Evolutionary conservation across 1,284 basidiomycete genomes (phyloP), one percentile per base, ranked within the genome.

Genomic region (Vanrija sp.): DNA sequence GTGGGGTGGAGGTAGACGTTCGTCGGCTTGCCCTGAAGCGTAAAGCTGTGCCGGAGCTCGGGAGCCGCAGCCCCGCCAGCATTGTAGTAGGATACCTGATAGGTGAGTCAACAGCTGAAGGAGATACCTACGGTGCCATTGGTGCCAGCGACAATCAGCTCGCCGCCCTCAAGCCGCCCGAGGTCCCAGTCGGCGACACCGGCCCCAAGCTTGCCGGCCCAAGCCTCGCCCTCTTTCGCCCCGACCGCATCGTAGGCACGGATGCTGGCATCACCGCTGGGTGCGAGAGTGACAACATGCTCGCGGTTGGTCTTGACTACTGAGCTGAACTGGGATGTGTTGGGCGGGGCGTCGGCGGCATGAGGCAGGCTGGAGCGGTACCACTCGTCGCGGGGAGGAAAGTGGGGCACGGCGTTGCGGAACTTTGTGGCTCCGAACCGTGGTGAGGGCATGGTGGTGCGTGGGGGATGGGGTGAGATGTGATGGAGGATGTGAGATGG

Each of bases 1-100:
- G 75, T 75, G 1, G 77, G 76, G 52, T 79, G 77, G 19, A 77
- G 65, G 3, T 64, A 27, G 36, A 78, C 42, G 42, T 60, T 63
- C 23, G 72, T 72, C 35, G 76, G 61, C 3, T 71, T 50, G 2
- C 39, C 46, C 4, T 24, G 41, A 2, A 51, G 16, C 2, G 36
- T 31, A 37, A 61, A 42, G 8, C 24, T 23, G 14, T 44, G 25
- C 2, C 25, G 41, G 35, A 47, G n/a, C 3, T 51, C 36, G 1
- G 47, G 50, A 1, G 43, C 43, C 1, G 10, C 47, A 2, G 24
- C 18, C 0, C 45, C 45, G 8, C 14, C 25, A 9, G 49, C 31
- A 4, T 43, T 18, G 59, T 53, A 54, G 42, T 52, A 55, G 2
- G 50, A 43, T 2, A 45, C 52, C 57, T 45, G 57, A 27, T 9